Evolutionary conservation across 139 green algal genomes (phyloP), one percentile per base, ranked within the genome.

Genomic region (Coccomyxa sp.): DNA sequence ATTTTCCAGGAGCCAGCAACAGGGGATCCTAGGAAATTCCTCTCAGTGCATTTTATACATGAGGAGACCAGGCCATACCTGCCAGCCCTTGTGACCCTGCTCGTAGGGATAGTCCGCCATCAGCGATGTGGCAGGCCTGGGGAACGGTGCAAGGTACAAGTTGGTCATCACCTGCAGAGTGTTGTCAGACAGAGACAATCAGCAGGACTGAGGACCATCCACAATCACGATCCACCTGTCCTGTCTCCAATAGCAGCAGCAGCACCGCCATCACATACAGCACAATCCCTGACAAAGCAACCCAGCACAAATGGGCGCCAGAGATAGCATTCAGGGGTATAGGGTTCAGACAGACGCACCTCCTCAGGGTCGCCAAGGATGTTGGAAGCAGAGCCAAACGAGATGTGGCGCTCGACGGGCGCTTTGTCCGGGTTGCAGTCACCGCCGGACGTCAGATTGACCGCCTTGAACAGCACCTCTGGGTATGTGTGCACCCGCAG

Each of bases 81-180:
- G 71, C 71, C 71, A 76, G 22, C 71, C 71, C 71, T 76, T 76
- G 71, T 76, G 71, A 18, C 39, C 39, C 39, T 76, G 71, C 71
- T 76, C 71, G 35, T 18, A 16, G 1, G 71, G 71, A 44, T 58
- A 81, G 36, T 76, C 68, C 14, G 39, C 31, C 10, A 37, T 27
- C 36, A 81, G 68, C 10, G 77, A 81, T 6, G 41, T 27, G 6
- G 39, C 41, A 8, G 77, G 77, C 39, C 50, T 14, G 7, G 77
- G 77, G 18, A 44, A 76, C 8, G 77, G 77, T 6, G 77, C 77
- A 14, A 81, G 33, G 44, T 81, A 69, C 39, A 76, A 69, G 44
- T 39, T 71, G 12, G 55, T 27, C 68, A 76, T 76, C 3, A 64
- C 37, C 71, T 76, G 71, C 38, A 34, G 64, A 64, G 27, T 18